Conservation (phyloP, 225 moss, liverwort and hornwort genomes). For the Polytrichum commune region DNA sequence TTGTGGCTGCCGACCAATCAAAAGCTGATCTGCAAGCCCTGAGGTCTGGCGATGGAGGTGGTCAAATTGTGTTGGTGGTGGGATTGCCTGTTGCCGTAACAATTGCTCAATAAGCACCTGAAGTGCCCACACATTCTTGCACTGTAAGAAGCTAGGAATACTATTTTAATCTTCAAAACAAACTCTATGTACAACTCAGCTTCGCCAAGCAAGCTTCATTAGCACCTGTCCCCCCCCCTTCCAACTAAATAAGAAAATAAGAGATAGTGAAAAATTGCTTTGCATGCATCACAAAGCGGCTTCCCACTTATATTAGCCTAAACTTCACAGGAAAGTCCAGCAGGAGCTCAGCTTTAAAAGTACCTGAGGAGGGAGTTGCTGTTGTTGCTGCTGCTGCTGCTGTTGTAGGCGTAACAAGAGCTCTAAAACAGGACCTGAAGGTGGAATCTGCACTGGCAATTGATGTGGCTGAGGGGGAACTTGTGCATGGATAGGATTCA, state of each 20-base stretch:
- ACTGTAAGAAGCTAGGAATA: slow-evolving; percentile 5
- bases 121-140: neutral
- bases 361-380: slow-evolving; percentile 88
- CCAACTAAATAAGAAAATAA: no score
- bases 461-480: slow-evolving; percentile 66
- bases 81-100: slow-evolving; percentile 72
- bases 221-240: no score
- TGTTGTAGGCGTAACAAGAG: slow-evolving; percentile 90
- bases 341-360: no score
- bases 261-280: no score
- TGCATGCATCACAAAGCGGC: no score
- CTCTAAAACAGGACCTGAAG: slow-evolving; percentile 84
- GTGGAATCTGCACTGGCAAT: slow-evolving; percentile 62
- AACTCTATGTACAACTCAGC: neutral
- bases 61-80: slow-evolving; percentile 67
- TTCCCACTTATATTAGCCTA: no score
- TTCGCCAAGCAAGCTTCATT: no score
- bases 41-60: slow-evolving; percentile 71
- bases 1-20: slow-evolving; percentile 68
- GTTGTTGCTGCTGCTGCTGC: slow-evolving; percentile 83
- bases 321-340: no score
- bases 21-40: slow-evolving; percentile 73
- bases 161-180: slow-evolving; percentile 5
- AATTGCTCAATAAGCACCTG: slow-evolving; percentile 85
- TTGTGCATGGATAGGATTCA: slow-evolving; percentile 64